These are phyloP conservation scores for Boeremia lycopersici DNA, from an alignment of 2,329 filamentous ascomycete species.

Conservation along the genomic window DNA sequence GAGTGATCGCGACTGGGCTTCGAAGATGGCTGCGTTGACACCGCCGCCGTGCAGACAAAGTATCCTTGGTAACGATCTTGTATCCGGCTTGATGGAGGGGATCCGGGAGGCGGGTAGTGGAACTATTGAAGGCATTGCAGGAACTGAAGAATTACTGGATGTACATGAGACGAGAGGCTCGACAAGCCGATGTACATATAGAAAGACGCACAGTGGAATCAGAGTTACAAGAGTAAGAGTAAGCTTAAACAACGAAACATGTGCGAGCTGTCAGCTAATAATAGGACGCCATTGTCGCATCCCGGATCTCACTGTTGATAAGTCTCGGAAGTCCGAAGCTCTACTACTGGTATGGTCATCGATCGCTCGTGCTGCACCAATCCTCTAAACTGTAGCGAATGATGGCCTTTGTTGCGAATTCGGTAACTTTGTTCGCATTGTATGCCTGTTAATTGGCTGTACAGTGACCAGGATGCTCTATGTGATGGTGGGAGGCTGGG, in stretches of 20 bases:
- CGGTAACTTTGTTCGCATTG: neutral
- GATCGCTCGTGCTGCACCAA: neutral
- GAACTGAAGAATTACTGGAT: neutral
- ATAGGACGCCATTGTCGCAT: conserved; percentile 12
- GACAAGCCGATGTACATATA: neutral
- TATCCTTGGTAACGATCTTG: conserved; percentile 63
- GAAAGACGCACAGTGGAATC: neutral
- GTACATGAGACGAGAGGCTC: neutral
- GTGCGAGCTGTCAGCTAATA: conserved; percentile 7
- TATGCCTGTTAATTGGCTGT: neutral
- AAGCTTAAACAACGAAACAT: neutral
- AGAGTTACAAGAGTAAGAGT: neutral
- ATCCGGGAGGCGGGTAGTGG: conserved; percentile 24
- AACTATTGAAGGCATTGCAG: conserved; percentile 9
- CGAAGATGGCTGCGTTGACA: conserved; percentile 73
- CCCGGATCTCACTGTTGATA: neutral
- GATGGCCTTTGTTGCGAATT: neutral
- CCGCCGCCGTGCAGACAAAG: conserved; percentile 84
- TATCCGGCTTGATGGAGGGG: conserved; percentile 33
- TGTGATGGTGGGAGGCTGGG: neutral
- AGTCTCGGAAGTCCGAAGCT: conserved; percentile 11
- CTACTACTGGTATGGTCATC: neutral
- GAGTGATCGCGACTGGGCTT: conserved; percentile 67
- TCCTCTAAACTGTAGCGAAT: neutral
- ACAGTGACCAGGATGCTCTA: neutral